Evolutionary conservation across 352 stramenopile genomes (phyloP), one percentile per base, ranked within the genome.

Genomic region (Peronospora farinosa): DNA sequence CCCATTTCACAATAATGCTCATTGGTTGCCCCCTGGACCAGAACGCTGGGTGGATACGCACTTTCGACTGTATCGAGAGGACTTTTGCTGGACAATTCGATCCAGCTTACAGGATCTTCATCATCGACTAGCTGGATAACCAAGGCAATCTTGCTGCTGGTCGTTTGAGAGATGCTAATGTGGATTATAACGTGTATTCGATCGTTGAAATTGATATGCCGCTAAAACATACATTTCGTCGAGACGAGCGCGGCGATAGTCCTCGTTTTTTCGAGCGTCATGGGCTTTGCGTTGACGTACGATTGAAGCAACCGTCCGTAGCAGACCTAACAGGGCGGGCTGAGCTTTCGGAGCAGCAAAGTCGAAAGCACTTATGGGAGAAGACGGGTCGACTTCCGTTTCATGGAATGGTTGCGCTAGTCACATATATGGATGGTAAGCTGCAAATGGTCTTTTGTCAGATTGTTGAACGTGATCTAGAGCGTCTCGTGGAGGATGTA

Each of bases 11-110:
- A 48, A 49, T 8, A 69, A 68, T 47, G 67, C 60, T 9, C 64
- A 77, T 47, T 73, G 65, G 65, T 43, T 77, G 47, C 61, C 60
- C 1, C 57, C 64, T 13, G 62, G 65, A 44, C 65, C 65, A 15
- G 64, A 72, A 13, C 63, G 64, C 8, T 74, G 62, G 64, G 48
- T 77, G 6, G 67, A 77, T 36, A 73, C 64, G 3, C 67, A 77
- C 38, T 77, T 77, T 51, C 64, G 67, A 16, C 45, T 77, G 11
- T 72, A 69, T 48, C 57, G 64, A 28, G 67, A 77, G 57, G 67
- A 77, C 31, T 60, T 74, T 35, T 72, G 57, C 32, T 33, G 52
- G 4, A 69, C 52, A 1, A 60, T 72, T 44, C 64, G 67, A 5
- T 54, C 55, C 23, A 66, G 51, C n/a, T 40, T 77, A 7, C 67